These are phyloP conservation scores for Xylariaceae sp. DNA, from an alignment of 2,329 filamentous ascomycete species.

Conservation along the genomic window DNA sequence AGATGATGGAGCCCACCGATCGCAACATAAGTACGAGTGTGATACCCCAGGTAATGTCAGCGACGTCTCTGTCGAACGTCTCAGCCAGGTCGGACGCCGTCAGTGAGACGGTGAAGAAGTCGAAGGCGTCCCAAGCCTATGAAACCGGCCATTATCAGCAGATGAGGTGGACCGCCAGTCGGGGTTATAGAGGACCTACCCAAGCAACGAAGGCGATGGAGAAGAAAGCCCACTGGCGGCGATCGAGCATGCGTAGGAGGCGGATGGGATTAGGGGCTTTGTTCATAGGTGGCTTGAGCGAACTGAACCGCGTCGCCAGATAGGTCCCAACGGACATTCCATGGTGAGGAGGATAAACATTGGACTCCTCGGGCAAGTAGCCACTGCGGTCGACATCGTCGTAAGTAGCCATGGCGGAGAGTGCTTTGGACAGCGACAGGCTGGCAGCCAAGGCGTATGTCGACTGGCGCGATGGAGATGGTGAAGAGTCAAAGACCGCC, in stretches of 20 bases:
- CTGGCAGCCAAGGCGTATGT: no score
- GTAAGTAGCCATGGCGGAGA: slow-evolving; percentile 15
- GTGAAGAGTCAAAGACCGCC: no score
- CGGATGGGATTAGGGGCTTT: slow-evolving; percentile 59
- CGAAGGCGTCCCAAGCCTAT: slow-evolving; percentile 68
- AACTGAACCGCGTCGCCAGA: slow-evolving; percentile 56
- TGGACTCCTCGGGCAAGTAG: slow-evolving; percentile 25
- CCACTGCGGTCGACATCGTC: slow-evolving; percentile 1
- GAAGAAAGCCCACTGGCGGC: slow-evolving; percentile 62
- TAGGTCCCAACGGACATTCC: slow-evolving; percentile 57
- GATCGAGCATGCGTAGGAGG: slow-evolving; percentile 54
- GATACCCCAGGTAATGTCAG: slow-evolving; percentile 69
- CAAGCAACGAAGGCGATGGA: slow-evolving; percentile 61
- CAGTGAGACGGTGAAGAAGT: slow-evolving; percentile 70
- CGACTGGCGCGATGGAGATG: no score
- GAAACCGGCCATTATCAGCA: slow-evolving; percentile 14
- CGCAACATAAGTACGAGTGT: slow-evolving; percentile 68
- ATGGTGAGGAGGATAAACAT: slow-evolving; percentile 50
- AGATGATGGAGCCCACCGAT: slow-evolving; percentile 59
- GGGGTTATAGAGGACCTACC: slow-evolving; percentile 45
- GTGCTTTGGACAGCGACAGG: background rate
- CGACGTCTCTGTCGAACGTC: slow-evolving; percentile 58
- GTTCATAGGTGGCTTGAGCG: slow-evolving; percentile 63
- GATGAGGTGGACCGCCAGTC: background rate
- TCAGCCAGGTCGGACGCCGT: slow-evolving; percentile 60